A percentile compares a stretch with the other conserved stretches of the same genome.
Conservation (phyloP, 306 rosid species). For the Cucurbita ficifolia region DNA sequence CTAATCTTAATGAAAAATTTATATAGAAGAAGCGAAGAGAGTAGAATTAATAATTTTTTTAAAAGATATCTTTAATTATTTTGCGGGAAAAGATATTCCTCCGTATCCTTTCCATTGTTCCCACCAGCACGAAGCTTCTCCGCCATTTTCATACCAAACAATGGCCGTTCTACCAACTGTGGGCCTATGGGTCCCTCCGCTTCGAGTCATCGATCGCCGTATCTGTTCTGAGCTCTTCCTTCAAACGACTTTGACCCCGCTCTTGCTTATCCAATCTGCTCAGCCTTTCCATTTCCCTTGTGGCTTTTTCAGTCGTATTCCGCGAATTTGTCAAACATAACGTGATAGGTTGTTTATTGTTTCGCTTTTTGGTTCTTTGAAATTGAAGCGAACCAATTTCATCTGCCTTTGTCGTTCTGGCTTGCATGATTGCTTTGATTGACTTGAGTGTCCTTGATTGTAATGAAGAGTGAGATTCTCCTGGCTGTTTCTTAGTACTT, state of each 20-base stretch:
- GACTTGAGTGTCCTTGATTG: background rate
- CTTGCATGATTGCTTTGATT: background rate
- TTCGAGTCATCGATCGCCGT: background rate
- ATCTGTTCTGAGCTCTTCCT: conserved; percentile 16
- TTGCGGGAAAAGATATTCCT: background rate
- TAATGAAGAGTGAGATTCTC: background rate
- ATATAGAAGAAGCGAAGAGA: background rate
- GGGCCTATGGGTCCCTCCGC: background rate
- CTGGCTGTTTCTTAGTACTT: background rate
- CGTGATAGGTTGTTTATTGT: conserved; percentile 1
- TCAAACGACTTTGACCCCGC: background rate
- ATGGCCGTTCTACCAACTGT: conserved; percentile 1
- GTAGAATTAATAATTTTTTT: background rate
- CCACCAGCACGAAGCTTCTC: conserved; percentile 7
- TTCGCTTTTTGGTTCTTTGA: background rate
- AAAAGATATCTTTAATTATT: background rate
- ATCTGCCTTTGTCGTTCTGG: background rate
- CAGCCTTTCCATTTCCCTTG: background rate
- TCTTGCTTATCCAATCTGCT: background rate
- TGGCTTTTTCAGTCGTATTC: conserved; percentile 8
- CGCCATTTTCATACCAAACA: background rate
- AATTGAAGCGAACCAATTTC: background rate
- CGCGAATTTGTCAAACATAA: conserved; percentile 17
- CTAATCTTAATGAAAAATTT: no score
- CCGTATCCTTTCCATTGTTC: background rate